Evolutionary conservation across 805 yeast species (phyloP), one percentile per base, ranked within the genome.

Genomic region (Schizosaccharomyces osmophilus): DNA sequence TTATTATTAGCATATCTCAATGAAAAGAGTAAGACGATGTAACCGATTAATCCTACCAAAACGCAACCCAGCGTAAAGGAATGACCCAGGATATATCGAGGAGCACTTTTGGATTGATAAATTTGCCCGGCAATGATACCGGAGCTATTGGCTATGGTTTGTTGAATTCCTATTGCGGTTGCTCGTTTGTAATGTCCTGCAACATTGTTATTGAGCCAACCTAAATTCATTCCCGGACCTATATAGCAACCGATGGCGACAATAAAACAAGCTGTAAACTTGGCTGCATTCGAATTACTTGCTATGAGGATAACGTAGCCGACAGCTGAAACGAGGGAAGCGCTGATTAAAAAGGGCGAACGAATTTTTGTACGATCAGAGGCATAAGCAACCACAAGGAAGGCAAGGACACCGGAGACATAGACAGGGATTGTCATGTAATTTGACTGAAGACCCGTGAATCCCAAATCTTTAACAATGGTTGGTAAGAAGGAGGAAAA

Each of bases 401-500:
- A 79, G 39, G 78, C 72, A 8, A 83, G 87, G 67, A 86, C 82
- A 0, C 94, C 85, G 45, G 77, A 72, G 54, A 85, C 74, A 87
- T 93, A 87, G 31, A 94, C 93, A 66, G 86, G 87, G 61, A 87
- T 84, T 0, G 94, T 83, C 72, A 82, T 82, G 61, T 83, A 78
- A 70, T 87, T 87, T 9, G 94, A 89, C 61, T 78, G 75, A 65
- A 81, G 83, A 3, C 87, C 82, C 1, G 87, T 77, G 73, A 82
- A 77, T 19, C 84, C 83, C 72, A 83, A 73, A 45, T 77, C 71
- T 61, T 73, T 74, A 68, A 83, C 81, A 67, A 83, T 82, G 41
- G 82, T 75, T 51, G 85, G 82, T 41, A 83, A 80, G 67, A 80
- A 81, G 67, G 75, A 80, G 15, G 84, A 83, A 65, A 79, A 77